Conservation (phyloP, 768 basidiomycete genomes). For the Collybia nuda region DNA sequence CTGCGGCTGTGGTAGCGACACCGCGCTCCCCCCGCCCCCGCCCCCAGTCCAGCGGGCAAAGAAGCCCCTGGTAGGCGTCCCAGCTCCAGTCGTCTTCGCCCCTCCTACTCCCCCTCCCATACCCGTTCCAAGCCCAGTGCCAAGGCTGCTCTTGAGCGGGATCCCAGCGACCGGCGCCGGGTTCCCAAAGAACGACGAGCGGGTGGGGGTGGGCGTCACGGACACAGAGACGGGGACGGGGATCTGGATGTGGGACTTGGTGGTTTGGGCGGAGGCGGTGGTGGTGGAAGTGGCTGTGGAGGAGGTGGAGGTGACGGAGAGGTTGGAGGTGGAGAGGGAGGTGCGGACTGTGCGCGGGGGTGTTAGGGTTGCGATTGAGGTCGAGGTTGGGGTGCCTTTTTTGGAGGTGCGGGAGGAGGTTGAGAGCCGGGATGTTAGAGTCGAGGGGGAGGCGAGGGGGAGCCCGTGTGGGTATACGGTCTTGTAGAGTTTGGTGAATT, state of each 20-base stretch:
- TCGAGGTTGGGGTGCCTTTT: slow-evolving; percentile 15
- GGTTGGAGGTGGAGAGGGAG: slow-evolving; percentile 6
- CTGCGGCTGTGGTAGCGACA: neutral
- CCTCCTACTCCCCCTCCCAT: no score
- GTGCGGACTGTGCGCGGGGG: slow-evolving; percentile 13
- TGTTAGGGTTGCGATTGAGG: slow-evolving; percentile 5
- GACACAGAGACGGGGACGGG: slow-evolving; percentile 1
- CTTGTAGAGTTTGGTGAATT: slow-evolving; percentile 72
- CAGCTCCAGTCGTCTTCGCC: neutral
- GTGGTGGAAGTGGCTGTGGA: slow-evolving; percentile 15
- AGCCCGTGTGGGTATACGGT: slow-evolving; percentile 61
- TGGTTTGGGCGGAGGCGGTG: neutral
- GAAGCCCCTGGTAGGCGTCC: neutral
- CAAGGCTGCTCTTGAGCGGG: slow-evolving; percentile 17
- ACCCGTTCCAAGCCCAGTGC: slow-evolving; percentile 7
- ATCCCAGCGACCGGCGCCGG: slow-evolving; percentile 39
- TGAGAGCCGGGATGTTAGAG: slow-evolving; percentile 35
- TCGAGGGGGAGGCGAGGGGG: slow-evolving; percentile 33
- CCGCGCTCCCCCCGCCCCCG: neutral
- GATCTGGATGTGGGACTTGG: no score
- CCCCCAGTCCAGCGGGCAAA: slow-evolving; percentile 3
- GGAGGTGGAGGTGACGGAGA: neutral
- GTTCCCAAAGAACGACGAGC: slow-evolving; percentile 20
- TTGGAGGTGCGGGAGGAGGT: slow-evolving; percentile 29
- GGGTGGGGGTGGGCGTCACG: slow-evolving; percentile 11